Evolutionary conservation across 352 stramenopile genomes (phyloP), one percentile per base, ranked within the genome.

Genomic region (Globisporangium irregulare): DNA sequence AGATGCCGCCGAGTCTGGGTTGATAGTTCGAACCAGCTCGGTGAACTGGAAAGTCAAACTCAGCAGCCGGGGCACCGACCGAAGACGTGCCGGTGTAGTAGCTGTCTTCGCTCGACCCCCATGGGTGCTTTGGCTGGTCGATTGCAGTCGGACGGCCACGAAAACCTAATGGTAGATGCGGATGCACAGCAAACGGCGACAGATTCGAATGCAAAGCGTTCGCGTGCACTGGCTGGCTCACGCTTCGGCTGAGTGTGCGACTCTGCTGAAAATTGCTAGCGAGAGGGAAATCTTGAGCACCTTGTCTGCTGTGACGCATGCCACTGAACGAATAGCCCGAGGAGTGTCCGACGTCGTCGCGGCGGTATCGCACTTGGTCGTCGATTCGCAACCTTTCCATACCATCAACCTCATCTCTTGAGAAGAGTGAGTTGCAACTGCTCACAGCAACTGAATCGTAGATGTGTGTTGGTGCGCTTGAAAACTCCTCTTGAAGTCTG

Each of bases 401-500:
- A 3, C 50, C 25, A 15, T 64, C 53, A 32, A 51, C 24, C 50
- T 53, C 54, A 43, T 50, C 54, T 36, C 57, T 55, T 10, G 36
- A 9, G 59, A 67, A 71, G 20, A 64, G n/a, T 1, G 66, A 62
- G 54, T 56, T 62, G 46, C 22, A 29, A 10, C 25, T 61, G 18
- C 18, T 50, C 1, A 27, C 58, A 22, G 59, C 7, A 7, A 64
- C 61, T 10, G 50, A 32, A 22, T 77, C 82, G 51, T 87, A 93
- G 29, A 88, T 80, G 0, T 77, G 84, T 1, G 82, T 90, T 59
- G 87, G 87, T 0, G 81, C 92, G 25, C 85, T 74, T 15, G 86
- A 81, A 32, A 94, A 93, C 57, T 93, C 86, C 67, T 92, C 84
- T 78, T 94, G 82, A 25, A 94, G 90, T 46, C 83, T 83, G 59